Percentiles rank a stretch among this genome's conserved stretches.
Conservation (phyloP, 257 asterid genomes). For the Plantago elongata region DNA sequence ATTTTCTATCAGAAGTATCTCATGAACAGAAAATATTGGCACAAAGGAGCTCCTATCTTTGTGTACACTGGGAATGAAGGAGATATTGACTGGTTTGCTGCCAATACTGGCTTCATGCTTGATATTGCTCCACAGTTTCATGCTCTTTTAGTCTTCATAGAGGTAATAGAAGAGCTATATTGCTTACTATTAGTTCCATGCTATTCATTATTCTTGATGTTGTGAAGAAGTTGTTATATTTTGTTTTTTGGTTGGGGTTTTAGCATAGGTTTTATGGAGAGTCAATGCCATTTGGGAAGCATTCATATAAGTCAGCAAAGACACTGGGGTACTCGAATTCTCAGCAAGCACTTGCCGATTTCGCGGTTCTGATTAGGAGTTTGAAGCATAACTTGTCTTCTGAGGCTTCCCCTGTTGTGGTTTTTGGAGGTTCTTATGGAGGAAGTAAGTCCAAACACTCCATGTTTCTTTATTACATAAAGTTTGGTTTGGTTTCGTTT, state of each 20-base stretch:
- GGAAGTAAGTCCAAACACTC: conserved; percentile 52
- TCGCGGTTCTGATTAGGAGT: conserved; percentile 52
- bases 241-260: background rate
- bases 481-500: too few relatives aligned
- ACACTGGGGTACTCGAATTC: conserved; percentile 67
- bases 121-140: conserved; percentile 65
- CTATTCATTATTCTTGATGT: too few relatives aligned
- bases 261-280: conserved; percentile 84
- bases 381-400: conserved; percentile 68
- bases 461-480: background rate
- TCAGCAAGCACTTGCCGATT: conserved; percentile 80
- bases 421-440: conserved; percentile 87
- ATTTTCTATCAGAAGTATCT: conserved; percentile 67
- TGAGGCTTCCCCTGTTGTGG: conserved; percentile 75
- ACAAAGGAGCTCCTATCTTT: conserved; percentile 56
- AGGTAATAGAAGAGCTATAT: conserved; percentile 29
- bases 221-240: background rate
- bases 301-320: conserved; percentile 49
- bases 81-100: conserved; percentile 77
- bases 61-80: conserved; percentile 86
- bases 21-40: conserved; percentile 52
- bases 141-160: conserved; percentile 66
- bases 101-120: conserved; percentile 69
- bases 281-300: conserved; percentile 63
- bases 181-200: background rate